phyloP scores from a whole-genome alignment of 148 eudicot genomes.

The Arbutus unedo region DNA sequence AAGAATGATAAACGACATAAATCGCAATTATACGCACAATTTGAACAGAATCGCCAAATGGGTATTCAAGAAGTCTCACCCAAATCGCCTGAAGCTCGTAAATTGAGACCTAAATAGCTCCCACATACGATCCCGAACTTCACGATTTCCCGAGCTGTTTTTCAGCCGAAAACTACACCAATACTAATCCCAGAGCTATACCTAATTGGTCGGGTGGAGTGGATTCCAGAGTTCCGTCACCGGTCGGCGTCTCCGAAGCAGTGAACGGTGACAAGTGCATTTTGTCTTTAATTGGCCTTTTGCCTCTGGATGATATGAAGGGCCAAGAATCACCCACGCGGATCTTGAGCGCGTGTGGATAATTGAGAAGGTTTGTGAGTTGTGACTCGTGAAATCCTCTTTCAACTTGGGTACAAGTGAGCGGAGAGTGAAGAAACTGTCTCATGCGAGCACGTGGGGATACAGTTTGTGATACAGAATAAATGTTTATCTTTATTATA shows the following conservation, averaged over 20 bases:
- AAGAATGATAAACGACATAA: background rate
- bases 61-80: slow-evolving; percentile 19
- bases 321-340: background rate
- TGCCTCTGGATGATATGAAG: background rate
- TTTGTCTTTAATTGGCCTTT: background rate
- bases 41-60: slow-evolving; percentile 1
- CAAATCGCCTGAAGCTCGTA: background rate
- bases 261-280: slow-evolving; percentile 13
- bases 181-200: background rate
- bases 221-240: slow-evolving; percentile 10
- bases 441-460: no score
- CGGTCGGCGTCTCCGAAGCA: slow-evolving; percentile 19
- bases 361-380: background rate
- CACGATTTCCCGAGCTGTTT: background rate
- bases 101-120: slow-evolving; percentile 6
- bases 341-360: background rate
- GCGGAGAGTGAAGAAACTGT: no score
- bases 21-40: background rate
- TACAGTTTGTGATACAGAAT: no score
- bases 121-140: background rate
- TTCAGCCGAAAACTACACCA: background rate
- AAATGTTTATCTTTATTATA: no score
- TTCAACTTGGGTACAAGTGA: no score
- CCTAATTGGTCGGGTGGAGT: background rate
- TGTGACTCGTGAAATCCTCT: background rate